Percentiles rank a stretch among this genome's conserved stretches.
phyloP scores from a whole-genome alignment of 2,329 filamentous ascomycete genomes.

The Didymella arachidicola region DNA sequence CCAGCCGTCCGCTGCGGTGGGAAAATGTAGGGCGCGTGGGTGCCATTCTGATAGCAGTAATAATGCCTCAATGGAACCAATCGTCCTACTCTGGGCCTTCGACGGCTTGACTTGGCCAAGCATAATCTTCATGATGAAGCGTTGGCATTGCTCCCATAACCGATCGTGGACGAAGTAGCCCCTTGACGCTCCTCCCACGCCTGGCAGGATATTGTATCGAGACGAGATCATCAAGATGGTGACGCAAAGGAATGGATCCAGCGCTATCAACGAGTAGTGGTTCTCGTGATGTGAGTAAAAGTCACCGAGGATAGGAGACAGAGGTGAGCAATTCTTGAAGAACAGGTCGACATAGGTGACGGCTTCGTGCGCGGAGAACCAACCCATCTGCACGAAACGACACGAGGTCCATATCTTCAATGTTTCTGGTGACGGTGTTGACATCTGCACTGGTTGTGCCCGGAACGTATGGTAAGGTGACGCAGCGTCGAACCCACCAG shows the following conservation, averaged over 20 bases:
- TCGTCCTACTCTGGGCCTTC: slow-evolving; percentile 59
- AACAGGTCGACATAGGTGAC: slow-evolving; percentile 62
- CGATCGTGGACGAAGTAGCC: slow-evolving; percentile 63
- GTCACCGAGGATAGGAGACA: slow-evolving; percentile 61
- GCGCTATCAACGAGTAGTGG: slow-evolving; percentile 58
- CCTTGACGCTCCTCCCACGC: slow-evolving; percentile 54
- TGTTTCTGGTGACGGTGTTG: slow-evolving; percentile 50
- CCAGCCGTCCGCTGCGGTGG: slow-evolving; percentile 63
- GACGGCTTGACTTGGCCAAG: slow-evolving; percentile 63
- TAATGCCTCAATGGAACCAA: slow-evolving; percentile 63
- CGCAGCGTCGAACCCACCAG: slow-evolving; percentile 32
- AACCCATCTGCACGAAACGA: slow-evolving; percentile 64
- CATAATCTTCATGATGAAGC: slow-evolving; percentile 62
- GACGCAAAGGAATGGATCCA: slow-evolving; percentile 62
- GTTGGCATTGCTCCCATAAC: slow-evolving; percentile 63
- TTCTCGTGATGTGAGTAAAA: slow-evolving; percentile 60
- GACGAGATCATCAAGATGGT: slow-evolving; percentile 65
- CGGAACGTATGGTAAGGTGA: slow-evolving; percentile 46
- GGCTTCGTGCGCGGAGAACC: slow-evolving; percentile 63
- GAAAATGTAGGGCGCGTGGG: slow-evolving; percentile 62
- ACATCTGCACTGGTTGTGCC: slow-evolving; percentile 50
- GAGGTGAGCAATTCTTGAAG: slow-evolving; percentile 59
- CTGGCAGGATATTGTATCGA: slow-evolving; percentile 55
- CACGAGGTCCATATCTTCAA: slow-evolving; percentile 59
- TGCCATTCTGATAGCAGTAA: slow-evolving; percentile 66